Base-by-base conservation (phyloP, 768 basidiomycete genomes). In the Kwoniella newhampshirensis region DNA sequence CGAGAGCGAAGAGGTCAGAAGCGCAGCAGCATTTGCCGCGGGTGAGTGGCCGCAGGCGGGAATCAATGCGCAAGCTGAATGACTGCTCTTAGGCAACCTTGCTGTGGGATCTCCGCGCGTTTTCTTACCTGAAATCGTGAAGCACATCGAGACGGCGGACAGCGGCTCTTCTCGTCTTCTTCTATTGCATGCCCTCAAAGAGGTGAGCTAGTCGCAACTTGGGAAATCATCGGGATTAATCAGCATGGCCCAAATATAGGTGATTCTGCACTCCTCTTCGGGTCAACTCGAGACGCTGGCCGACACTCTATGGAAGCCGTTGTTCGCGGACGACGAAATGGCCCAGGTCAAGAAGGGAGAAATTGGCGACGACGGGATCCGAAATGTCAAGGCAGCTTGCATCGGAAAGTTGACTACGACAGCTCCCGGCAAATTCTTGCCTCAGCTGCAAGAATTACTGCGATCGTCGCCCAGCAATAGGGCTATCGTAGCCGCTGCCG, bases 351-450 rank as follows among this genome's bases (percentile, higher is more conserved):
- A 37, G 9, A 36, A 35, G 11, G 59, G 51, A 9, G 65, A 63
- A 12, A 49, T 69, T 11, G 75, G 77, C 15, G 94, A 94, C 60
- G 94, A 97, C 77, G 88, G 87, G 7, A 88, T 90, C 1, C 81
- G 93, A 47, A 97, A 96, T 71, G 90, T 97, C 35, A 91, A 93
- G 23, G 92, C 96, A 43, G 93, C 94, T 2, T 97, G 93, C 73
- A 82, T 99, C 17, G 96, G 96, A 30, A 96, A 97, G 76, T 81
- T 99, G 27, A 93, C 92, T 0, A 89, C 89, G 0, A 88, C 90
- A 0, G 88, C 92, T 55, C 92, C 96, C 3, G 85, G 86, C 0
- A 86, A 85, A 65, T 99, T 94, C 75, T 81, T 98, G 17, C 90
- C 91, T 2, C 90, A 96, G 68, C 84, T 99, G 9, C 92, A 97